Percentiles rank a stretch among this genome's conserved stretches.
These are phyloP conservation scores for Claviceps quebecensis DNA, from an alignment of 2,329 filamentous ascomycete species.

Conservation along the genomic window DNA sequence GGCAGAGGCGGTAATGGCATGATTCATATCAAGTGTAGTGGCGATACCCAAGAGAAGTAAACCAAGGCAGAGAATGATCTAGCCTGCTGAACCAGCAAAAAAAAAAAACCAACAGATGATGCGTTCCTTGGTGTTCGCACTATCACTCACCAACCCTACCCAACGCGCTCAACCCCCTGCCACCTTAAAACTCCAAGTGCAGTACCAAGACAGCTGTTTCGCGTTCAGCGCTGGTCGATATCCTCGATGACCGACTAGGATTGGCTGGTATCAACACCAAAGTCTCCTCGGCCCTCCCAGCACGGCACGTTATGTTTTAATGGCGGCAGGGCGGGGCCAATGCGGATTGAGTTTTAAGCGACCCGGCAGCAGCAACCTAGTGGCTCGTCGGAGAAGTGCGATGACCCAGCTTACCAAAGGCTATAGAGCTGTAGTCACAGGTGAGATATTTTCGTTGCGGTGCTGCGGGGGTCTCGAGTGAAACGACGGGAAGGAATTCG, in stretches of 20 bases:
- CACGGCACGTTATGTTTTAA: background rate
- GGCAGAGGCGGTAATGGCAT: constrained; percentile 14
- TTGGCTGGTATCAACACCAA: background rate
- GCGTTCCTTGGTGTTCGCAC: background rate
- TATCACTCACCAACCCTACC: background rate
- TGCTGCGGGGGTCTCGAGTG: background rate
- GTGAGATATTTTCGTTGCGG: background rate
- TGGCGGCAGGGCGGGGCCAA: background rate
- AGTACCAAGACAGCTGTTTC: background rate
- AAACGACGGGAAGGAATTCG: background rate
- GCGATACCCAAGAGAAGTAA: background rate
- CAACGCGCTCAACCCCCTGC: background rate
- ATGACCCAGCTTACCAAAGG: background rate
- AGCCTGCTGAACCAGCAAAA: background rate
- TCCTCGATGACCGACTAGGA: background rate
- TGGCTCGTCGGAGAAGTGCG: background rate
- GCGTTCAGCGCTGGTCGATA: background rate
- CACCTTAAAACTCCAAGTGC: background rate
- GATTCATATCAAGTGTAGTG: background rate
- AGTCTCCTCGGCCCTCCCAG: background rate
- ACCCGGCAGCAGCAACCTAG: background rate
- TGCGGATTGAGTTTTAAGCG: background rate
- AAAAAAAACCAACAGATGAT: background rate
- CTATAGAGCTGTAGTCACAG: background rate
- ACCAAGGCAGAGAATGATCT: background rate